Evolutionary conservation across 305 asterid species (phyloP), one percentile per base, ranked within the genome.

Genomic region (Fraxinus angustifolia): DNA sequence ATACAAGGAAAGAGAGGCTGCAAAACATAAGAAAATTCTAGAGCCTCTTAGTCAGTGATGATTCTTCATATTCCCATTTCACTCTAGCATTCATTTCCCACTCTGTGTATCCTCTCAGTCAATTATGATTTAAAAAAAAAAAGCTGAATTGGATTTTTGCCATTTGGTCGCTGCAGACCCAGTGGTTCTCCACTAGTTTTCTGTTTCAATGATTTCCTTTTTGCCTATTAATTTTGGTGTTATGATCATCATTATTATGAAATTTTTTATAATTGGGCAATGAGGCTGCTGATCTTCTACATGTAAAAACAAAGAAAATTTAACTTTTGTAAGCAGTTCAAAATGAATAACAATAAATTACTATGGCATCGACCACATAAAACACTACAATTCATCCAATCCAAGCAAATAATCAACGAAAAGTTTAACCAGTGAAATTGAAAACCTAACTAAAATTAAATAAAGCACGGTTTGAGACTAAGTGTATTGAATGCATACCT

Each of bases 401-500:
- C 30, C 67, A 58, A 58, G 30, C 30, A 71, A 33, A 71, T n/a
- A 71, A 71, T 7, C 28, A 34, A 33, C 42, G 33, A 33, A 16
- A 5, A 6, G 48, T n/a, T 33, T 33, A 16, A 71, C 76, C 19
- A 56, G 28, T 17, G 67, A 58, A 58, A 71, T 33, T 33, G 28
- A 17, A 71, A 71, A 71, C 6, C 23, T 31, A 14, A 71, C 21
- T 16, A 53, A 33, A 70, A 12, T 31, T 6, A 14, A 26, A 14
- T 71, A 8, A 31, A 48, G n/a, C 48, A 6, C 30, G 19, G 12
- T 1, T 16, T 19, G 67, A 42, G 50, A 68, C 35, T 58, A 60
- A 38, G 81, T 8, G 36, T 31, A 26, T 56, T 33, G 2, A 21
- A 60, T 62, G 5, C 4, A 3, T 82, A 95, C 98, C 97, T 93